A percentile compares a stretch with the other conserved stretches of the same genome.
phyloP scores from a whole-genome alignment of 768 basidiomycete genomes.

The Antrodiella citrinella region DNA sequence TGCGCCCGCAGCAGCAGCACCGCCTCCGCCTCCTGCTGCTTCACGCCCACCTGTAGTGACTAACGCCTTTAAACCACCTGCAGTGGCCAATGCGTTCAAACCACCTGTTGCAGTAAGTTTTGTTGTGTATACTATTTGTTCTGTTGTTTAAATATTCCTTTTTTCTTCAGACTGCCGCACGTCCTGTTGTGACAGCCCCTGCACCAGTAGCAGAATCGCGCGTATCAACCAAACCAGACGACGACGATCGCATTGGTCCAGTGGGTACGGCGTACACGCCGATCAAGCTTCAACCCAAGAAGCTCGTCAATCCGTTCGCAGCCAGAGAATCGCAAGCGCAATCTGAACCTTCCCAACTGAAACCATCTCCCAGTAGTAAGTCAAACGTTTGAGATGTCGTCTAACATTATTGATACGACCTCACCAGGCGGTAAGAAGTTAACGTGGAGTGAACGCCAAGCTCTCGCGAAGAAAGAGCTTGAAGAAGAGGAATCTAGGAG shows the following conservation, averaged over 20 bases:
- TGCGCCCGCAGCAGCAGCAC: conserved; percentile 21
- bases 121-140: conserved; percentile 11
- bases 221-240: conserved; percentile 55
- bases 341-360: conserved; percentile 20
- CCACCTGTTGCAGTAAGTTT: conserved; percentile 33
- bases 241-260: conserved; percentile 78
- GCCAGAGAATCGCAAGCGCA: conserved; percentile 46
- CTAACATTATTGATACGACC: conserved; percentile 2
- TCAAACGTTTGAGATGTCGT: not conserved
- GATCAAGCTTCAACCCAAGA: conserved; percentile 81
- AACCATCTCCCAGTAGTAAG: conserved; percentile 6
- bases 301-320: conserved; percentile 77
- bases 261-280: conserved; percentile 88
- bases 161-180: conserved; percentile 17
- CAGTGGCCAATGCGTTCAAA: conserved; percentile 13
- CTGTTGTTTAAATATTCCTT: not conserved
- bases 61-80: conserved; percentile 9
- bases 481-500: conserved; percentile 72
- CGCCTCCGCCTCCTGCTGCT: conserved; percentile 25
- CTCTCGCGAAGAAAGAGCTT: conserved; percentile 77
- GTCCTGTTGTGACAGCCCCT: conserved; percentile 24
- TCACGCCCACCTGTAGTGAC: conserved; percentile 12
- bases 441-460: conserved; percentile 93
- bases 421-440: conserved; percentile 55
- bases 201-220: conserved; percentile 33